phyloP scores from a whole-genome alignment of 139 green algal species.

The Chlorella sp. region DNA sequence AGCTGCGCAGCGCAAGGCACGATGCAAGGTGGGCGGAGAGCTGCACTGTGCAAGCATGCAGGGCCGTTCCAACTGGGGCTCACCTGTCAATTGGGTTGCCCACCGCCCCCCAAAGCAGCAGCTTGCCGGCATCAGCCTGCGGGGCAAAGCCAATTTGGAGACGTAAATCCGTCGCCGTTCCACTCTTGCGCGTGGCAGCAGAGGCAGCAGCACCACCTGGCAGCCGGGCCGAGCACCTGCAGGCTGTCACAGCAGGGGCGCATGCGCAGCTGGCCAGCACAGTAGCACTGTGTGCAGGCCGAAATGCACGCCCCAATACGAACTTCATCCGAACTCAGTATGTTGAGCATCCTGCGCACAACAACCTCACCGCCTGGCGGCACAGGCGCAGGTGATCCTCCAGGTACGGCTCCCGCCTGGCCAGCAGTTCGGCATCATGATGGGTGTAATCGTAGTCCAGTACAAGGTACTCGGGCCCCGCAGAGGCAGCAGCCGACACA shows the following conservation, averaged over 20 bases:
- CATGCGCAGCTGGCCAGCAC: background rate
- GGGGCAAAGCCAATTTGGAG: background rate
- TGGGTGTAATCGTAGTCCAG: constrained; percentile 20
- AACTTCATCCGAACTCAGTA: too few relatives aligned
- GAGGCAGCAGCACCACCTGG: too few relatives aligned
- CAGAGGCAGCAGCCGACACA: background rate
- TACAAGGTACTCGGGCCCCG: background rate
- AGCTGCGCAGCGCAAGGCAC: background rate
- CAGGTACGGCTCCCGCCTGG: background rate
- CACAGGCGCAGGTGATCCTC: background rate
- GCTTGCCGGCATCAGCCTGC: constrained; percentile 3
- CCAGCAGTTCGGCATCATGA: constrained; percentile 16
- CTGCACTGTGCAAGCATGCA: background rate
- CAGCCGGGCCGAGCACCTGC: too few relatives aligned
- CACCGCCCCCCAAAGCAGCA: constrained; percentile 15
- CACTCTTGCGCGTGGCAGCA: too few relatives aligned
- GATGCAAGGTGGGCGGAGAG: background rate
- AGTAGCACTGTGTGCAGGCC: background rate
- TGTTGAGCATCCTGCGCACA: background rate
- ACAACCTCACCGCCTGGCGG: background rate
- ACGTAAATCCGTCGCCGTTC: background rate
- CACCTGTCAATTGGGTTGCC: background rate
- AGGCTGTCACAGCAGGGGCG: background rate
- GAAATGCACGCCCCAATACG: too few relatives aligned
- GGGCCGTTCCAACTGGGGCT: background rate